Evolutionary conservation across 2,329 filamentous ascomycete genomes (phyloP).

Genomic region (Fusarium annulatum): DNA sequence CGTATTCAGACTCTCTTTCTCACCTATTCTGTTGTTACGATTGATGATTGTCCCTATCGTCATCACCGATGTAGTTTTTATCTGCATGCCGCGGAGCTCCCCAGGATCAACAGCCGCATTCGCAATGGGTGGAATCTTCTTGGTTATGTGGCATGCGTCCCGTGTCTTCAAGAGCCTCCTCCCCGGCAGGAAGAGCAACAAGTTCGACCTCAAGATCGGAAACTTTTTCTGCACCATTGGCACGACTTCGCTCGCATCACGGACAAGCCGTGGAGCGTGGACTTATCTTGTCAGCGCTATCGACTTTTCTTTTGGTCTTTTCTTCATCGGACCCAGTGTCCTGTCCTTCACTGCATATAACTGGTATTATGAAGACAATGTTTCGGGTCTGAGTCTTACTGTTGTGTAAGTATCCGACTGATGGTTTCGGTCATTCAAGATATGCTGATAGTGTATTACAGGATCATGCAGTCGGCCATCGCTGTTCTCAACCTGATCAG

Average conservation of each 20-base stretch:
- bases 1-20: constrained; percentile 27
- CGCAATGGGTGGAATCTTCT: constrained; percentile 18
- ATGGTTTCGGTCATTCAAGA: too few relatives aligned
- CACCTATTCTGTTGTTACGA: constrained; percentile 29
- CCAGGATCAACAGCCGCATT: constrained; percentile 15
- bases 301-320: constrained; percentile 31
- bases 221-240: constrained; percentile 36
- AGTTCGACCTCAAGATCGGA: constrained; percentile 41
- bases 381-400: constrained; percentile 29
- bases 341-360: constrained; percentile 10
- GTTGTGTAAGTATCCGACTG: constrained; percentile 28
- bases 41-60: constrained; percentile 21
- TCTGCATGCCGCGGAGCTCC: background rate
- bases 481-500: constrained; percentile 29
- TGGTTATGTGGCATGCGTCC: constrained; percentile 24
- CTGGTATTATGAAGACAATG: background rate
- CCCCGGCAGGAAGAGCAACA: constrained; percentile 13
- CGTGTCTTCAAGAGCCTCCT: constrained; percentile 17
- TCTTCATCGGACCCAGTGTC: constrained; percentile 35
- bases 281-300: constrained; percentile 27
- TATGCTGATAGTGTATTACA: constrained; percentile 1
- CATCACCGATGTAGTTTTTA: constrained; percentile 29
- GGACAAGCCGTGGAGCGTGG: background rate
- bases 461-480: constrained; percentile 27
- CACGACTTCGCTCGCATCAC: background rate